Evolutionary conservation across 2,329 filamentous ascomycete genomes (phyloP), one percentile per base, ranked within the genome.

Genomic region (Epicoccum sorghinum): DNA sequence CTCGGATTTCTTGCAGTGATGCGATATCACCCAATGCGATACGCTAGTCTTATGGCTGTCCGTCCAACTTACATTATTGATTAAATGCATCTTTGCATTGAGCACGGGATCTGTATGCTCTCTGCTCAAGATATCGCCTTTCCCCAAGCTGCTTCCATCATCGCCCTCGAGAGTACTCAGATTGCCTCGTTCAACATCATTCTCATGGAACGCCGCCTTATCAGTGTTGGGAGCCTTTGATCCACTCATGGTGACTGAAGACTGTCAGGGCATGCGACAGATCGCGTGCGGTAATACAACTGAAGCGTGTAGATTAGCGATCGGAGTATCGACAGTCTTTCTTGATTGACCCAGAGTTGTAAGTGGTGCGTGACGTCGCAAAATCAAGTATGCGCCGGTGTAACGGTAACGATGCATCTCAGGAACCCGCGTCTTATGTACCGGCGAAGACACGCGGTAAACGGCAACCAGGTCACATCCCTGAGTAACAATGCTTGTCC

Each of bases 51-150:
- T 2, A 9, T 29, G 6, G 9, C 6, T 9, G 9, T 29, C 6
- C 27, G 3, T 29, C 27, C 4, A 6, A 41, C 82, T 74, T 64
- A 85, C 85, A 70, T 89, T 82, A 67, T 89, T 90, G 55, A 89
- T 82, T 25, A 89, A 77, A 61, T 86, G 81, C 85, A 89, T 89
- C 70, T 89, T 89, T 36, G 81, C 81, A 62, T 84, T 83, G 39
- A 89, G 74, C 1, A 82, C 85, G 4, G 84, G 83, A 65, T 89
- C 86, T 25, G 83, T 73, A 63, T 83, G 79, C 69, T 88, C 82
- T 48, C 79, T 72, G 4, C 77, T 78, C 12, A 89, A 77, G 23
- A 89, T 72, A 61, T 89, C 86, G 37, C 70, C 73, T 47, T 77
- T 77, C 24, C 51, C 58, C 14, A 67, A 3, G 25, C 53, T 63